Percentiles rank a stretch among this genome's conserved stretches.
These are phyloP conservation scores for Fusarium miscanthi DNA, from an alignment of 2,329 filamentous ascomycete species.

Conservation along the genomic window DNA sequence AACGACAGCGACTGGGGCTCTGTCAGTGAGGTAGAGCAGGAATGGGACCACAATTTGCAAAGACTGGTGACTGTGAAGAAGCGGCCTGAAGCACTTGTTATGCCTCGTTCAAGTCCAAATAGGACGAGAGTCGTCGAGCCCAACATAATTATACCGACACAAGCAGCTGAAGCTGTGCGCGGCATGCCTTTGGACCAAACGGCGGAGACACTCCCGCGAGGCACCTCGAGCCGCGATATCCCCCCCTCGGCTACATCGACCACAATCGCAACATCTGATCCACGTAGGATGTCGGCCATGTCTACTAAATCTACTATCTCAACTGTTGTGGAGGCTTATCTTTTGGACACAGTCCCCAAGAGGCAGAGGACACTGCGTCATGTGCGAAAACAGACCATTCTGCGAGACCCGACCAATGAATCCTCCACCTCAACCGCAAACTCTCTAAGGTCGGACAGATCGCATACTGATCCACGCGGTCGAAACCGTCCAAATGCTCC, in stretches of 20 bases:
- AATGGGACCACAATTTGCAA: conserved; percentile 66
- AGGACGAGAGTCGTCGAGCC: conserved; percentile 60
- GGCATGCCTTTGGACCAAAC: conserved; percentile 59
- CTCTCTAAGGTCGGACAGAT: conserved; percentile 24
- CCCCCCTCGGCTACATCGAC: conserved; percentile 49
- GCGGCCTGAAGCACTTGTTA: conserved; percentile 49
- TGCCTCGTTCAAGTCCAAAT: conserved; percentile 39
- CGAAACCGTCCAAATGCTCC: conserved; percentile 44
- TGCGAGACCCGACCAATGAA: conserved; percentile 58
- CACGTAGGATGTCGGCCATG: conserved; percentile 63
- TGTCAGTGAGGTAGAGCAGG: conserved; percentile 60
- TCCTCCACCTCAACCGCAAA: conserved; percentile 22
- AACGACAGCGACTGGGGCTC: conserved; percentile 69
- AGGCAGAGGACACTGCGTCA: conserved; percentile 69
- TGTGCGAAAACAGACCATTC: conserved; percentile 64
- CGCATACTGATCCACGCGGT: conserved; percentile 45
- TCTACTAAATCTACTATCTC: conserved; percentile 66
- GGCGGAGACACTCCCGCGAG: conserved; percentile 42
- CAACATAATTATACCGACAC: conserved; percentile 60
- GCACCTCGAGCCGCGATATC: conserved; percentile 42
- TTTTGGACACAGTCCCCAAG: conserved; percentile 61
- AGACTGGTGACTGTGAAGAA: conserved; percentile 67
- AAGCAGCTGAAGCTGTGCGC: conserved; percentile 62
- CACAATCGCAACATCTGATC: conserved; percentile 56
- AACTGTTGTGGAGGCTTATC: conserved; percentile 67